Evolutionary conservation across 208 protist species (phyloP).

Genomic region (Leishmania lainsoni): DNA sequence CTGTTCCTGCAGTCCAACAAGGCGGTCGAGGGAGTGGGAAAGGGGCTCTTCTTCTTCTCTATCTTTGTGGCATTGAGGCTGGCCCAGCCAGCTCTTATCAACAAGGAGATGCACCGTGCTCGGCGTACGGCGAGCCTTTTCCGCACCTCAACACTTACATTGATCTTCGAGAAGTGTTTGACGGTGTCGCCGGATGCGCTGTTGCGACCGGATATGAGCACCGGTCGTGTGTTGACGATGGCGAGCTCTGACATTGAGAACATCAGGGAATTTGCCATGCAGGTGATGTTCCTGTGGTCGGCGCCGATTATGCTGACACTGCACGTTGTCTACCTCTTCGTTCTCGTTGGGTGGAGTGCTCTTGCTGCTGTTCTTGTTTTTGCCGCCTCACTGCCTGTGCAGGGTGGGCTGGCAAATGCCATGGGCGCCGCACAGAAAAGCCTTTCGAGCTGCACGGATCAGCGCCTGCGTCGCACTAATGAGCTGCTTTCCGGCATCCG

Average conservation of each 20-base stretch:
- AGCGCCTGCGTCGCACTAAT: slow-evolving; percentile 86
- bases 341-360: slow-evolving; percentile 65
- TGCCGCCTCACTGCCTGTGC: slow-evolving; percentile 60
- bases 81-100: slow-evolving; percentile 36
- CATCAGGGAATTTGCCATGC: slow-evolving; percentile 41
- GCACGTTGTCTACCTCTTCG: slow-evolving; percentile 48
- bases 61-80: slow-evolving; percentile 30
- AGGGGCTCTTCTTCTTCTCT: slow-evolving; percentile 32
- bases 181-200: slow-evolving; percentile 45
- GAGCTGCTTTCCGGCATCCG: slow-evolving; percentile 91
- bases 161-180: slow-evolving; percentile 86
- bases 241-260: slow-evolving; percentile 79
- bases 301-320: slow-evolving; percentile 76
- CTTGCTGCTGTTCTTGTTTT: slow-evolving; percentile 75
- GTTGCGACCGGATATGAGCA: slow-evolving; percentile 70
- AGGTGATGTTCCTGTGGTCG: slow-evolving; percentile 43
- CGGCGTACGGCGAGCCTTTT: slow-evolving; percentile 46
- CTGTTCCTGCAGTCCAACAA: slow-evolving; percentile 31
- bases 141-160: slow-evolving; percentile 53
- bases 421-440: slow-evolving; percentile 24
- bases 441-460: slow-evolving; percentile 66
- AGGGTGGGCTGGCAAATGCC: slow-evolving; percentile 47
- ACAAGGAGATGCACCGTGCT: slow-evolving; percentile 48
- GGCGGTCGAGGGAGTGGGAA: slow-evolving; percentile 5
- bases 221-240: slow-evolving; percentile 89